Base-by-base conservation (phyloP, 1,284 basidiomycete species). In the Pseudozyma hubeiensis region DNA sequence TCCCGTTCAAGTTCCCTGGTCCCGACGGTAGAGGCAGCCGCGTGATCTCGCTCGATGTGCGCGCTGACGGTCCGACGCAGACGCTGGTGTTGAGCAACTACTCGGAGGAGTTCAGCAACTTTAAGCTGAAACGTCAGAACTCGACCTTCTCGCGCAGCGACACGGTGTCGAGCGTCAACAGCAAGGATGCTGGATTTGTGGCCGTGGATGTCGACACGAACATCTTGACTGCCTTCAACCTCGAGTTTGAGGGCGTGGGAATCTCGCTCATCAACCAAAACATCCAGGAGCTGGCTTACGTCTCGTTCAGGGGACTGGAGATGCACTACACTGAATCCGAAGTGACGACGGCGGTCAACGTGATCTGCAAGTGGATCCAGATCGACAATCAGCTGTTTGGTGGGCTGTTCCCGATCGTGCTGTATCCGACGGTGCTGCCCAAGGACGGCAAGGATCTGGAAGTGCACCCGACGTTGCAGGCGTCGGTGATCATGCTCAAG, bases 361-460 rank as follows among this genome's bases (percentile, higher is more conserved):
- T 97, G 45, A 90, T 91, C n/a, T 93, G 91, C 84, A 94, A 93
- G 50, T 91, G 89, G 84, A 88, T 99, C 31, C 96, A 99, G 85
- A 90, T 99, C 70, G 83, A 83, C 56, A 99, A 99, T 82, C 97
- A 99, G 85, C 89, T 99, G 8, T 96, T 98, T 73, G 97, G 97
- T 63, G 94, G 94, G 19, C 85, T 96, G 14, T 99, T 92, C 87
- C 95, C 97, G 0, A 95, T 99, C 66, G 90, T 99, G 56, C 87
- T 99, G 41, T 97, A 99, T 82, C 97, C 97, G 0, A 95, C 94
- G 2, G 93, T 94, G 0, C 89, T 99, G 41, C 88, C 91, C 4
- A 93, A 92, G 83, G 92, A 96, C 79, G 89, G 89, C 47, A 88
- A 88, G 34, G 90, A 90, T 70, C 89, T 91, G 45, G 90, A 93